These are phyloP conservation scores for Gonapodya prolifera DNA, from an alignment of 192 early-diverging fungal genomes.

Conservation along the genomic window DNA sequence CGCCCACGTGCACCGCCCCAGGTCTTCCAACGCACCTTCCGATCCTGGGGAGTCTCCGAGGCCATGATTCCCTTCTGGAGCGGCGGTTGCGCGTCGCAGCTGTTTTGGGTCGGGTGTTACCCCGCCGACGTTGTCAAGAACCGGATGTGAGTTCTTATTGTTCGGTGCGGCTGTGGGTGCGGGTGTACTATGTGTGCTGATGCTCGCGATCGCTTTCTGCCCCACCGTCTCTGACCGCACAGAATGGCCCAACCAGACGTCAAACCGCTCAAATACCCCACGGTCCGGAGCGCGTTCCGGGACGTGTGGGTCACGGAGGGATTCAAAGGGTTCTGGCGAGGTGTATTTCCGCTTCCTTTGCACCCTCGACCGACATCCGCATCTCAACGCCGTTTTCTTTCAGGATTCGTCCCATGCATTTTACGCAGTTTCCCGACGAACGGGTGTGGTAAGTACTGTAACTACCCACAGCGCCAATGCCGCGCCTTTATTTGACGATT, in stretches of 20 bases:
- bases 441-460: slow-evolving; percentile 14
- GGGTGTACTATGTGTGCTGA: too few relatives aligned
- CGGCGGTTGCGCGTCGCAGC: background rate
- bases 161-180: too few relatives aligned
- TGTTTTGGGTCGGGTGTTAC: background rate
- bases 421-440: slow-evolving; percentile 91
- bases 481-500: background rate
- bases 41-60: background rate
- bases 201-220: too few relatives aligned
- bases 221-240: too few relatives aligned
- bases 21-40: background rate
- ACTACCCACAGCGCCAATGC: too few relatives aligned
- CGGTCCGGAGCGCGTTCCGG: slow-evolving; percentile 6
- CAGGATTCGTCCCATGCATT: slow-evolving; percentile 75
- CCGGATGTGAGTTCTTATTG: slow-evolving; percentile 38
- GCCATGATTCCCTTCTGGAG: background rate
- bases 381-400: slow-evolving; percentile 31
- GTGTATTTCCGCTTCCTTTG: slow-evolving; percentile 11
- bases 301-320: slow-evolving; percentile 33
- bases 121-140: slow-evolving; percentile 78
- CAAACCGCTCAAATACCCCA: slow-evolving; percentile 33
- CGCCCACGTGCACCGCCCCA: too few relatives aligned
- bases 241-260: slow-evolving; percentile 76
- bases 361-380: slow-evolving; percentile 15
- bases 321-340: slow-evolving; percentile 57